Evolutionary conservation across 2,329 filamentous ascomycete species (phyloP).

Genomic region (Rutstroemia sydowiana): DNA sequence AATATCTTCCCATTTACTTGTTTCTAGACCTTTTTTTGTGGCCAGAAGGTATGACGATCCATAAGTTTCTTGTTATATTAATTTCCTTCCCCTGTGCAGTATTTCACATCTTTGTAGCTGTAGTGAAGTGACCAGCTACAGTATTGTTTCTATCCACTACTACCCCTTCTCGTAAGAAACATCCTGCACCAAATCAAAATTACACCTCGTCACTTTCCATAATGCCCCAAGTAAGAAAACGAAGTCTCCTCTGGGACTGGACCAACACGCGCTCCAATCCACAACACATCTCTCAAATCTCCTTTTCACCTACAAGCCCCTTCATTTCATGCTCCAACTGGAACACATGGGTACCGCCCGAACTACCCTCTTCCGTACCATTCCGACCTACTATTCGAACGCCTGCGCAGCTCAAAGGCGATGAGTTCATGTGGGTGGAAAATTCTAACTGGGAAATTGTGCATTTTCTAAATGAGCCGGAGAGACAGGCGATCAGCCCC

Average conservation of each 20-base stretch:
- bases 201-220: background rate
- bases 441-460: conserved; percentile 30
- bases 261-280: conserved; percentile 33
- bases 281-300: conserved; percentile 32
- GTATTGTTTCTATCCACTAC: too few relatives aligned
- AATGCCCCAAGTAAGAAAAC: conserved; percentile 26
- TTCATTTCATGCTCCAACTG: conserved; percentile 35
- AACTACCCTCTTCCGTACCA: conserved; percentile 30
- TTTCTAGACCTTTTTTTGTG: too few relatives aligned
- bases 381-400: conserved; percentile 38
- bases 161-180: too few relatives aligned
- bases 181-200: too few relatives aligned
- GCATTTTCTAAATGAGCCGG: conserved; percentile 41
- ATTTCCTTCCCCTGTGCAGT: too few relatives aligned
- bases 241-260: conserved; percentile 38
- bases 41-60: too few relatives aligned
- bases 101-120: too few relatives aligned
- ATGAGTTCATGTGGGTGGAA: conserved; percentile 33
- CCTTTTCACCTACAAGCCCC: conserved; percentile 25
- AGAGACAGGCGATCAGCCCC: conserved; percentile 31
- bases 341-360: conserved; percentile 36
- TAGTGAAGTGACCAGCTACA: too few relatives aligned
- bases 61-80: too few relatives aligned
- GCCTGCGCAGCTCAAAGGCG: conserved; percentile 30
- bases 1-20: too few relatives aligned